Percentiles rank a stretch among this genome's conserved stretches.
These are phyloP conservation scores for Rosa rugosa DNA, from an alignment of 306 rosid species.

Conservation along the genomic window DNA sequence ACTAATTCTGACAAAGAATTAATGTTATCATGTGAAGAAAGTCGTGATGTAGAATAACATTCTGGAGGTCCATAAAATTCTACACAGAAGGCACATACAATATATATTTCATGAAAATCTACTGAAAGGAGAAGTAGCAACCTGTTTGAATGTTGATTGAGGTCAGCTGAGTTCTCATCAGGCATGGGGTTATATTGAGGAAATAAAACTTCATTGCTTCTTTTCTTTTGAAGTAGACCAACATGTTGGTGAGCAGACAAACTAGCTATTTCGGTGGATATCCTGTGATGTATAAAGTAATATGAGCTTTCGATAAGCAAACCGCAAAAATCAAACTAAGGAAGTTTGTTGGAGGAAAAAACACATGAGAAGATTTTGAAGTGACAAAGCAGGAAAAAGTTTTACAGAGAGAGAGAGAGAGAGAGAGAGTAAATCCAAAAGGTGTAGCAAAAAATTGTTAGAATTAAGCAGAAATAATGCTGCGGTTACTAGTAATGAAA, in stretches of 20 bases:
- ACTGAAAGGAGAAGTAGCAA: constrained; percentile 31
- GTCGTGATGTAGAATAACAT: not conserved
- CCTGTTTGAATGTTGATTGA: constrained; percentile 61
- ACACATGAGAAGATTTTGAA: not conserved
- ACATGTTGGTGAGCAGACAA: constrained; percentile 60
- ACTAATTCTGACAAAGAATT: constrained; percentile 14
- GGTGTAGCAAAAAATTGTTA: not conserved
- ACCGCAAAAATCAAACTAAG: constrained; percentile 6
- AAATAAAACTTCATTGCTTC: constrained; percentile 54
- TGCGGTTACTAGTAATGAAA: not conserved
- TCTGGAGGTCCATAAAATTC: not conserved
- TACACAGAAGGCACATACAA: not conserved
- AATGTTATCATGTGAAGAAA: constrained; percentile 6
- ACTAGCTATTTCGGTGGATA: constrained; percentile 68
- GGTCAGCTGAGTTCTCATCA: constrained; percentile 53
- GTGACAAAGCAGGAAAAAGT: not conserved
- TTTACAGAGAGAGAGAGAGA: not conserved
- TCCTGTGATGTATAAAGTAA: constrained; percentile 47
- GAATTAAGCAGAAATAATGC: not conserved
- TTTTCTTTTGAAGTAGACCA: constrained; percentile 58
- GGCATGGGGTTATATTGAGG: constrained; percentile 43
- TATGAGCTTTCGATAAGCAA: constrained; percentile 1
- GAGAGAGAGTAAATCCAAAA: not conserved
- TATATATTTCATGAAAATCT: not conserved
- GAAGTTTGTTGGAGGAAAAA: not conserved